Percentiles rank a stretch among this genome's conserved stretches.
These are phyloP conservation scores for Fagopyrum tataricum DNA, from an alignment of 148 eudicot genomes.

Conservation along the genomic window DNA sequence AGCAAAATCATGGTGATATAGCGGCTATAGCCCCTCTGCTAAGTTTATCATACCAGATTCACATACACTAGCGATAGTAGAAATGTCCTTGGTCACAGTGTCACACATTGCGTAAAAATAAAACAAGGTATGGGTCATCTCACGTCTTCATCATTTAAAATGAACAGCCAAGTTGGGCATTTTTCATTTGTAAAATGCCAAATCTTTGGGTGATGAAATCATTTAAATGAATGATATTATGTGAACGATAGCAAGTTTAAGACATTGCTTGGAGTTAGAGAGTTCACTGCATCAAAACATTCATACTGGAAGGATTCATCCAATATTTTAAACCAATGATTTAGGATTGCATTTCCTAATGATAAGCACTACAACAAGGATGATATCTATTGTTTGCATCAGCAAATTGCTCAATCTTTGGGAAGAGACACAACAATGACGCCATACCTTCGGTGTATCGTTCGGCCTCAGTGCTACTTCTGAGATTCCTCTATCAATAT, in stretches of 20 bases:
- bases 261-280: neutral
- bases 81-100: too few species aligned
- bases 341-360: neutral
- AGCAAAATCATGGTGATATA: neutral
- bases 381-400: neutral
- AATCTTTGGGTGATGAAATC: too few species aligned
- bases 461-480: neutral
- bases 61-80: neutral
- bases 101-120: too few species aligned
- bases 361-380: neutral
- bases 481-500: constrained; percentile 5
- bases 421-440: neutral
- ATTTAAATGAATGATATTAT: too few species aligned
- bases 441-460: neutral
- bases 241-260: too few species aligned
- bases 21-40: neutral
- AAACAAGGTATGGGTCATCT: neutral
- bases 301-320: neutral
- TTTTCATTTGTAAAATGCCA: neutral
- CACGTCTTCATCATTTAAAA: neutral
- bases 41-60: neutral
- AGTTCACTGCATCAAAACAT: neutral
- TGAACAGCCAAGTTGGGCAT: neutral
- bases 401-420: neutral
- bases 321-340: neutral